Percentiles rank a stretch among this genome's conserved stretches.
These are phyloP conservation scores for Neocallimastix lanati DNA, from an alignment of 192 early-diverging fungal species.

Conservation along the genomic window DNA sequence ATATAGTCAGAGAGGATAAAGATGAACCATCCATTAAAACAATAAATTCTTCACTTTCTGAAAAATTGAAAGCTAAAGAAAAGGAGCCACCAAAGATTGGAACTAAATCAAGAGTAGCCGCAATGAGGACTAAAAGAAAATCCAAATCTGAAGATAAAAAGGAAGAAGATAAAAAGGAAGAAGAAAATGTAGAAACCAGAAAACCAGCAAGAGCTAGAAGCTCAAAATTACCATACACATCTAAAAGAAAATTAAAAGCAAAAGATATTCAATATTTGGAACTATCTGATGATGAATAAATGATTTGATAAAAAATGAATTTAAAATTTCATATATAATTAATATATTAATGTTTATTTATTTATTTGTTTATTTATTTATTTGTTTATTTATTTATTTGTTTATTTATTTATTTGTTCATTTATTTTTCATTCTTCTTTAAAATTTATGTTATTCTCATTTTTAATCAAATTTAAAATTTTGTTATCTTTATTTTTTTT, in stretches of 20 bases:
- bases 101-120: neutral
- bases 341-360: too few species aligned
- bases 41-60: neutral
- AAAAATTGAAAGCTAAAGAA: neutral
- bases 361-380: too few species aligned
- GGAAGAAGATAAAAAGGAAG: too few species aligned
- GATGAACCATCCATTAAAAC: neutral
- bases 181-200: neutral
- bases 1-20: neutral
- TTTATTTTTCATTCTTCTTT: too few species aligned
- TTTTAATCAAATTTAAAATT: too few species aligned
- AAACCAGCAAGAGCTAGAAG: neutral
- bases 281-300: neutral
- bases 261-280: neutral
- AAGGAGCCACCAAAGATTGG: neutral
- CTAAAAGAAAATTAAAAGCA: neutral
- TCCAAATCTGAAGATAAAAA: neutral
- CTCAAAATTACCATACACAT: neutral
- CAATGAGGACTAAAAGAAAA: neutral
- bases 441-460: too few species aligned
- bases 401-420: too few species aligned
- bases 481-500: too few species aligned
- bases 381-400: too few species aligned
- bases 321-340: too few species aligned
- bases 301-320: too few species aligned